phyloP scores from a whole-genome alignment of 106 monocot genomes.

The Dioscorea alata region DNA sequence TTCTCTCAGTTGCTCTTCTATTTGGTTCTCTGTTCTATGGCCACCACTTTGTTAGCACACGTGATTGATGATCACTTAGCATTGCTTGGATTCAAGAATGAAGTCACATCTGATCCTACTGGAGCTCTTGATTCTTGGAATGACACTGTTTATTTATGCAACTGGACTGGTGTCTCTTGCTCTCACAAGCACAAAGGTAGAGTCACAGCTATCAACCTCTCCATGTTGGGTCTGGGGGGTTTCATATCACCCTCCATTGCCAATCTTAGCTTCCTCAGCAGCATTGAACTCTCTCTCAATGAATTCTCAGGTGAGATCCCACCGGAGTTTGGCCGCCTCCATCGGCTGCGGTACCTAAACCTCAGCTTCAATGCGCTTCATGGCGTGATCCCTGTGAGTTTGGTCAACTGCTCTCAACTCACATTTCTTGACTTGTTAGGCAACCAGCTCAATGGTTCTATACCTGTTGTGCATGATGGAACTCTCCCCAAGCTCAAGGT shows the following conservation, averaged over 20 bases:
- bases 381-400: background rate
- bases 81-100: conserved; percentile 13
- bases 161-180: background rate
- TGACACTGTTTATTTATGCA: background rate
- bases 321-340: background rate
- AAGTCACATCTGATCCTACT: background rate
- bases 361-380: background rate
- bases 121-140: background rate
- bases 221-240: background rate
- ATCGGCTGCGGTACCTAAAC: background rate
- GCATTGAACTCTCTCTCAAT: background rate
- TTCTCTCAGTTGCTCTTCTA: conserved; percentile 18
- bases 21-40: too few relatives aligned
- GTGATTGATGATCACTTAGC: conserved; percentile 13
- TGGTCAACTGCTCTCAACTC: background rate
- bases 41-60: background rate
- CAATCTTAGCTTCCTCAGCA: background rate
- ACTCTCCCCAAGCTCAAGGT: background rate
- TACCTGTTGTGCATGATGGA: background rate
- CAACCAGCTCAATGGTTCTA: background rate
- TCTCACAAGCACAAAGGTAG: background rate
- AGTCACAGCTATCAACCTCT: background rate
- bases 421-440: background rate
- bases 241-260: conserved; percentile 7
- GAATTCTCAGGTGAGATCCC: background rate